These are phyloP conservation scores for Crataegus laevigata DNA, from an alignment of 306 rosid genomes.

Conservation along the genomic window DNA sequence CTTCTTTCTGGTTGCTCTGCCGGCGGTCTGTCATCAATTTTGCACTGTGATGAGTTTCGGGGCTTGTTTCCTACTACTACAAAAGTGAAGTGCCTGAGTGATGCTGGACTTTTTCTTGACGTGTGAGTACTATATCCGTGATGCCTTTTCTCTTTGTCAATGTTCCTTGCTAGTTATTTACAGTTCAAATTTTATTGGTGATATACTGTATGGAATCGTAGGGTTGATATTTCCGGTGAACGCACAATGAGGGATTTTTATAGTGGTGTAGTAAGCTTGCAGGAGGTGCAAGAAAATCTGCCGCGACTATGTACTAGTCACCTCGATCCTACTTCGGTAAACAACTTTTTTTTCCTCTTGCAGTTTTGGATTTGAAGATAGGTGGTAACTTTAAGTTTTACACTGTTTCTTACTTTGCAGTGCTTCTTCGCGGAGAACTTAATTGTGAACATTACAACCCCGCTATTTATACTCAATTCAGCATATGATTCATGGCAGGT, in stretches of 20 bases:
- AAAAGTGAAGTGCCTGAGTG: slow-evolving; percentile 76
- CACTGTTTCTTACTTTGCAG: slow-evolving; percentile 23
- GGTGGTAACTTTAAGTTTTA: neutral
- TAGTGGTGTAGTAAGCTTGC: slow-evolving; percentile 62
- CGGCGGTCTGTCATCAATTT: slow-evolving; percentile 70
- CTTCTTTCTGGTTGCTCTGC: slow-evolving; percentile 88
- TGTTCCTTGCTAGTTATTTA: neutral
- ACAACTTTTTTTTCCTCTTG: neutral
- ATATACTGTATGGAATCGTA: slow-evolving; percentile 13
- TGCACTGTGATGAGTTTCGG: slow-evolving; percentile 73
- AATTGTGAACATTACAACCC: slow-evolving; percentile 48
- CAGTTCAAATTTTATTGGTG: neutral
- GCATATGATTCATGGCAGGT: slow-evolving; percentile 96
- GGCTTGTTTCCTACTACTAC: slow-evolving; percentile 43
- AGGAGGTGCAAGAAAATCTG: slow-evolving; percentile 59
- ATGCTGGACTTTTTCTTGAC: slow-evolving; percentile 77
- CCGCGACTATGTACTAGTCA: slow-evolving; percentile 64
- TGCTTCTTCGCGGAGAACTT: slow-evolving; percentile 79
- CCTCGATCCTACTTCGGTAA: slow-evolving; percentile 80
- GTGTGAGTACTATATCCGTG: slow-evolving; percentile 18
- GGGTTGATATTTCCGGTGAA: slow-evolving; percentile 60
- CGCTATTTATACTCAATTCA: slow-evolving; percentile 66
- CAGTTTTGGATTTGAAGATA: neutral
- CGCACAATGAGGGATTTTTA: slow-evolving; percentile 47
- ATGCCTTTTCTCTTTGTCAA: neutral